Evolutionary conservation across 306 rosid species (phyloP), one percentile per base, ranked within the genome.

Genomic region (Astragalus membranaceus): DNA sequence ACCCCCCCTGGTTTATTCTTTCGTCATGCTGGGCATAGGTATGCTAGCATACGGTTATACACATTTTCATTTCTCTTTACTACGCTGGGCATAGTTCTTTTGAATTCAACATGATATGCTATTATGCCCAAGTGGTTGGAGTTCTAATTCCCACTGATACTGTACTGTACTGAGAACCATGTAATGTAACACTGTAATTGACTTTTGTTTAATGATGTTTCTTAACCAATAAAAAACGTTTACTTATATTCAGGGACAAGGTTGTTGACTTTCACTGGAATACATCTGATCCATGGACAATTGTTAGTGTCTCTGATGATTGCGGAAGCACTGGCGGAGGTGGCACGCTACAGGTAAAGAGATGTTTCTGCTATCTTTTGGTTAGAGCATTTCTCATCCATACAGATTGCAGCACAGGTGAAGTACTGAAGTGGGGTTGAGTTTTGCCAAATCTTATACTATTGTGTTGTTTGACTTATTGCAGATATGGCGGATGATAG

Each of bases 291-390:
- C 98, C 98, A 26, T 93, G 98, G 98, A 88, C 98, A 67, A 77
- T 93, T 56, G 98, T 90, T 59, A 93, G 98, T 41, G 98, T 93
- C 47, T 93, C 98, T 46, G 96, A 93, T 83, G 98, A 93, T 82
- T 90, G 96, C 83, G 98, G 80, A 64, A 84, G 89, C 56, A 87
- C 91, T 53, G 95, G 92, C 29, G 83, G 83, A 41, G 98, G 98
- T 59, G 98, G 98, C 12, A 93, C 97, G 10, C 69, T 93, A 56
- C 98, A 93, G 98, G 98, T 92, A 79, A 68, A 55, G 54, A 50
- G 0, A 52, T 29, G 17, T 60, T 57, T 80, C 1, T 75, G 20
- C 2, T 16, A 30, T 57, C 17, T 32, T n/a, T 49, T 13, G 47
- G 67, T 62, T 58, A n/a, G 46, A 77, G 44, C 35, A 36, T 35